Evolutionary conservation across 441 rosid genomes (phyloP), one percentile per base, ranked within the genome.

Genomic region (Arabidopsis lyrata): DNA sequence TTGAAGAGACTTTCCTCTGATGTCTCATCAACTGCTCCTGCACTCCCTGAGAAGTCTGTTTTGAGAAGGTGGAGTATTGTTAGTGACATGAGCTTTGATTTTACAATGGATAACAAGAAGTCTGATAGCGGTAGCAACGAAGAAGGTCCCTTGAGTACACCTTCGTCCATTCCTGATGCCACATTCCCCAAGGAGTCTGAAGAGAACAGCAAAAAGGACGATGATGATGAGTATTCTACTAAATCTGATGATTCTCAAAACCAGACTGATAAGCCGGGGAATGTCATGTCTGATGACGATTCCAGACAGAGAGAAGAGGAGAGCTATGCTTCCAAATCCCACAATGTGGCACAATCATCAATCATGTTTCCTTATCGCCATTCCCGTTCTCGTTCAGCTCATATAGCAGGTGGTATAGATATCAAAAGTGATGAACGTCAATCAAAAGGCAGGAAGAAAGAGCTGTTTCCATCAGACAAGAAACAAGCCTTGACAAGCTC

Each of bases 31-130:
- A 77, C 88, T 38, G 87, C 95, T 18, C 75, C 66, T 91, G 67
- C 88, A 86, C 81, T 96, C 66, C 74, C 52, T 52, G 98, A 91
- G 83, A 91, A 80, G 81, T 83, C 94, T 74, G 95, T 90, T 29
- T 81, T 89, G 76, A 88, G 92, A 84, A 86, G 97, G 83, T 95
- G 98, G 99, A 91, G 99, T 70, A 88, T 92, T n/a, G 86, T 90
- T 13, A 95, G 98, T 86, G 98, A 91, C 69, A 86, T 90, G 96
- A 91, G 91, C 86, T 81, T 93, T 75, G 99, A 91, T 82, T 77
- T 86, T 79, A 86, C 88, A 27, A 80, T 62, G 77, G 96, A 90
- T 47, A 87, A 76, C 81, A 91, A 84, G 80, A 91, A 87, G 77
- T 12, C 52, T 53, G 97, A 88, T 11, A 63, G 58, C 75, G 70